A percentile compares a stretch with the other conserved stretches of the same genome.
These are phyloP conservation scores for Calonectria montana DNA, from an alignment of 2,329 filamentous ascomycete genomes.

Conservation along the genomic window DNA sequence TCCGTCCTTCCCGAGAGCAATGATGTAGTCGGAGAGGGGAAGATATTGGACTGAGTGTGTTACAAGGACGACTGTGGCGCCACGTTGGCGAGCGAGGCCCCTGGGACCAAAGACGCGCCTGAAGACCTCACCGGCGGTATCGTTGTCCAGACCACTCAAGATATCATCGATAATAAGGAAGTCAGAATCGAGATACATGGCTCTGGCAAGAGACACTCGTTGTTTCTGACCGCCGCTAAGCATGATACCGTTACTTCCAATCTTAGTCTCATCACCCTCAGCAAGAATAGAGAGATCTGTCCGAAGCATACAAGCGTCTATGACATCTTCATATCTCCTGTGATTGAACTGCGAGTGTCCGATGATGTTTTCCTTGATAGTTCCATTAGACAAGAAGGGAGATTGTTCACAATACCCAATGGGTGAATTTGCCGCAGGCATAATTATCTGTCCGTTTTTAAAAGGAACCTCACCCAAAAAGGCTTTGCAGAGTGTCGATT, in stretches of 20 bases:
- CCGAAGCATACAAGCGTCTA: background rate
- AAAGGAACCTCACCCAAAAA: conserved; percentile 42
- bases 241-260: conserved; percentile 10
- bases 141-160: conserved; percentile 43
- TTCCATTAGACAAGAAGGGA: conserved; percentile 6
- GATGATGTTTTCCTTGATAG: conserved; percentile 13
- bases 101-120: conserved; percentile 23
- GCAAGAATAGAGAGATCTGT: conserved; percentile 3
- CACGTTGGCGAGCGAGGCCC: conserved; percentile 21
- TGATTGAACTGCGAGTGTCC: background rate
- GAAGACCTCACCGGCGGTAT: conserved; percentile 35
- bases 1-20: conserved; percentile 6
- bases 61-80: background rate
- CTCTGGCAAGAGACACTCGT: conserved; percentile 38
- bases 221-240: conserved; percentile 18
- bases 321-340: background rate
- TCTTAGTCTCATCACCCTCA: conserved; percentile 9
- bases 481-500: conserved; percentile 50
- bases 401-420: conserved; percentile 18
- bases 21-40: conserved; percentile 20
- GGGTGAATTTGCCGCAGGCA: conserved; percentile 10
- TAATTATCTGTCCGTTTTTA: conserved; percentile 9
- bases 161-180: conserved; percentile 41
- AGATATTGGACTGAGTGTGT: conserved; percentile 22
- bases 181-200: conserved; percentile 37